Conservation (phyloP, 2,329 filamentous ascomycete genomes). For the Alternaria novae-zelandiae region DNA sequence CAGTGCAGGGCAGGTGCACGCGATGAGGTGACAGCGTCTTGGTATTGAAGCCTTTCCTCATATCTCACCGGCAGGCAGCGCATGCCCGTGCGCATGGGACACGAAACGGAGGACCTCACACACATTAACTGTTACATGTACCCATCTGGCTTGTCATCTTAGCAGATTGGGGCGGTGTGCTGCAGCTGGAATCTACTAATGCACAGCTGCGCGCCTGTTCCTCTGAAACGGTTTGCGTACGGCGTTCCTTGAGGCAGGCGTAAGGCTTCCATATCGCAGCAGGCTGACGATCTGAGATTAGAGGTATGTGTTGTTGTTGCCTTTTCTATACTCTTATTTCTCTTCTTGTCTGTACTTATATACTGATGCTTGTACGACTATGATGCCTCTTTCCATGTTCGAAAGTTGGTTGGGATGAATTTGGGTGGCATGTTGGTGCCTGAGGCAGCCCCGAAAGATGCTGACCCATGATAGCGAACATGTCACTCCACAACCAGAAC, state of each 20-base stretch:
- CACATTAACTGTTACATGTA: slow-evolving; percentile 8
- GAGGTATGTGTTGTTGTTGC: slow-evolving; percentile 9
- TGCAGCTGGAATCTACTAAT: slow-evolving; percentile 42
- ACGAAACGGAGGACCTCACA: slow-evolving; percentile 28
- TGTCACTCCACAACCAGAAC: slow-evolving; percentile 35
- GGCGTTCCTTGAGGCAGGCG: slow-evolving; percentile 33
- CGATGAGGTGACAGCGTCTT: background rate
- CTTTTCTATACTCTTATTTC: background rate
- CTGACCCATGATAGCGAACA: slow-evolving; percentile 36
- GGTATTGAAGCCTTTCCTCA: slow-evolving; percentile 14
- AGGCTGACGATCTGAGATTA: slow-evolving; percentile 13
- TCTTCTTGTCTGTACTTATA: background rate
- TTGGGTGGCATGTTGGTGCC: slow-evolving; percentile 6
- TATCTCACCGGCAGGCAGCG: slow-evolving; percentile 33
- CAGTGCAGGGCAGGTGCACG: background rate
- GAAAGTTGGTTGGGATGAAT: background rate
- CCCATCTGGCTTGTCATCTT: slow-evolving; percentile 30
- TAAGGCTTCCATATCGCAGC: slow-evolving; percentile 31
- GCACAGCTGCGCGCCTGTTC: slow-evolving; percentile 34
- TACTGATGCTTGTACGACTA: background rate
- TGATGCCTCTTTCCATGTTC: background rate
- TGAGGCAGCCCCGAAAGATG: slow-evolving; percentile 15
- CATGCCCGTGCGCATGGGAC: slow-evolving; percentile 19
- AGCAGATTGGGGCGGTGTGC: slow-evolving; percentile 36
- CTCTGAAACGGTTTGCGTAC: slow-evolving; percentile 18